Percentiles rank a stretch among this genome's conserved stretches.
phyloP scores from a whole-genome alignment of 176 grass and related monocot species.

The Melocanna baccifera region DNA sequence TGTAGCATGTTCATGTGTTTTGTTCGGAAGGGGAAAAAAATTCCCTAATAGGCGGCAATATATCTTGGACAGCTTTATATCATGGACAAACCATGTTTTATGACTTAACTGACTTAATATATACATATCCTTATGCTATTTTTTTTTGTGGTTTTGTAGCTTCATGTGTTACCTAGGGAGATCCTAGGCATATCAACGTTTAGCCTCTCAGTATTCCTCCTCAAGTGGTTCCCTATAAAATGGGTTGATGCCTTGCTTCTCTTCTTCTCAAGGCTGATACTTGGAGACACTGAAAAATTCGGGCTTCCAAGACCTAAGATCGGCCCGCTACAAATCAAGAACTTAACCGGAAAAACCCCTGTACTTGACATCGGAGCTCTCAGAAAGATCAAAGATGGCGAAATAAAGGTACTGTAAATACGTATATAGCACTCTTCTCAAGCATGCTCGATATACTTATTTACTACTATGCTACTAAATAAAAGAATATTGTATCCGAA shows the following conservation, averaged over 20 bases:
- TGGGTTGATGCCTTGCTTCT: slow-evolving; percentile 66
- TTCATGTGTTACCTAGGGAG: slow-evolving; percentile 82
- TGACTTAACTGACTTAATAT: not conserved
- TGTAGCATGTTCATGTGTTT: not conserved
- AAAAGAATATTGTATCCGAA: too few species aligned
- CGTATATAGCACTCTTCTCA: not conserved
- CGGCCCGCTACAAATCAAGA: slow-evolving; percentile 71
- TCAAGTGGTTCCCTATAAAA: slow-evolving; percentile 60
- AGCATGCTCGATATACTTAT: not conserved
- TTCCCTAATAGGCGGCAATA: not conserved
- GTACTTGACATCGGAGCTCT: slow-evolving; percentile 77
- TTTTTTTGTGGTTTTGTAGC: slow-evolving; percentile 28
- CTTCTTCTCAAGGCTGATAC: slow-evolving; percentile 54
- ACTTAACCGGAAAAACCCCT: slow-evolving; percentile 59
- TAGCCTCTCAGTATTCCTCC: slow-evolving; percentile 67
- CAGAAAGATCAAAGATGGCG: slow-evolving; percentile 50
- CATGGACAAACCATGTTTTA: not conserved
- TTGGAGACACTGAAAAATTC: slow-evolving; percentile 67
- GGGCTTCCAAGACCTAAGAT: slow-evolving; percentile 57
- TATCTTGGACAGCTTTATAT: not conserved
- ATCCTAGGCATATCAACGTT: slow-evolving; percentile 88
- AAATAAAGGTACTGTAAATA: slow-evolving; percentile 60
- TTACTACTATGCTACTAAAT: not conserved
- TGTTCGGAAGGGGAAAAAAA: not conserved
- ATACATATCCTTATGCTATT: not conserved